Base-by-base conservation (phyloP, 306 rosid species). In the Glycyrrhiza uralensis region DNA sequence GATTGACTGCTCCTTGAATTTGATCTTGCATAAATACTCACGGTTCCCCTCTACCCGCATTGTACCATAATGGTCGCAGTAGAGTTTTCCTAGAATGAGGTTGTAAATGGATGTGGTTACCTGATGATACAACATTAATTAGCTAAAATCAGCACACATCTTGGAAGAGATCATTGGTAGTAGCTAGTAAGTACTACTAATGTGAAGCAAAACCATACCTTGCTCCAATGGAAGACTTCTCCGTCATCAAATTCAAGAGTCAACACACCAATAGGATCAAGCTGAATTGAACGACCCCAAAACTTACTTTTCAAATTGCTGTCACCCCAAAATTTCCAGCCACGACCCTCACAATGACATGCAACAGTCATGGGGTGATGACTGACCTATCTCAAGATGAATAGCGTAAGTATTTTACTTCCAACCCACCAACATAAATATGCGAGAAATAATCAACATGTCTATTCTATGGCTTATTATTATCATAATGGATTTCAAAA, bases 271-370 rank as follows among this genome's bases (percentile, higher is more conserved):
- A 89, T 80, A 71, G 99, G 99, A 80, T 94, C 99, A 68, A 91
- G 86, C 80, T 94, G 99, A 80, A 94, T 91, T 22, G 99, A 91
- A 44, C 97, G 95, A 62, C 99, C 97, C 96, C 95, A 91, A 79
- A 94, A 94, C 85, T 91, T 94, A 72, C 95, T 94, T 83, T 85
- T 94, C 71, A 94, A 78, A 52, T 79, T 89, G 82, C 85, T 88
- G 58, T 94, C 99, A 12, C 89, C 99, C 92, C 88, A 89, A 74
- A 94, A 89, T 83, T 85, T 94, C 99, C 99, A 94, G 28, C 96
- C 95, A 33, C 8, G 78, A 15, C 99, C 99, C 77, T 91, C 96
- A 63, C 97, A 90, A 50, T 93, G 97, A 85, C 97, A 90, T 76
- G 98, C 98, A 70, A 93, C 75, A 74, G 85, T 51, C 97, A 90